A percentile compares a stretch with the other conserved stretches of the same genome.
These are phyloP conservation scores for Platanus orientalis DNA, from an alignment of 164 flowering plant species.

Conservation along the genomic window DNA sequence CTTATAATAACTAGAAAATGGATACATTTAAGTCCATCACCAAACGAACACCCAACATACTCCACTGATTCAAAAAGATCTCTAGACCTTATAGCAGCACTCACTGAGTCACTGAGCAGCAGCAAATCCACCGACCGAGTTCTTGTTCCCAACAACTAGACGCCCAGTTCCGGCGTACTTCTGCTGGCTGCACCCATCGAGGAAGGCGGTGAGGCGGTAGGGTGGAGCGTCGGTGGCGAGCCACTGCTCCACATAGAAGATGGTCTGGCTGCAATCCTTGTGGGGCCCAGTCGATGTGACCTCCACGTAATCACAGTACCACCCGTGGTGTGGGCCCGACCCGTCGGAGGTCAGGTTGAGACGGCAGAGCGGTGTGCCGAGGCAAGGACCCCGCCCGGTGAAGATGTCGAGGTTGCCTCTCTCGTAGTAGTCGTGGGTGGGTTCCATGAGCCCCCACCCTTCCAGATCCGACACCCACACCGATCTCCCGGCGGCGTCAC, in stretches of 20 bases:
- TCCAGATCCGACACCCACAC: conserved; percentile 36
- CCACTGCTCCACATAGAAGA: conserved; percentile 61
- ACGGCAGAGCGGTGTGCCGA: conserved; percentile 41
- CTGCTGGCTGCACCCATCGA: conserved; percentile 25
- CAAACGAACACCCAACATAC: no score
- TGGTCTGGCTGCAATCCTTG: conserved; percentile 30
- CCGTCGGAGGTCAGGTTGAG: conserved; percentile 68
- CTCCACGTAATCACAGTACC: conserved; percentile 61
- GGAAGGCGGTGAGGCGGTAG: conserved; percentile 32
- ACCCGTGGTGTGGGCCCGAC: conserved; percentile 50
- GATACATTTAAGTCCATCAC: no score
- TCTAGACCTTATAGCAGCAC: no score
- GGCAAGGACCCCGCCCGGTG: conserved; percentile 50
- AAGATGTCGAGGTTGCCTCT: conserved; percentile 57
- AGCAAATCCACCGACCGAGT: no score
- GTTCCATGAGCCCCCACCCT: conserved; percentile 60
- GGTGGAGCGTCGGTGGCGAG: conserved; percentile 52
- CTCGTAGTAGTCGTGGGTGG: conserved; percentile 56
- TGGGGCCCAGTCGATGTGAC: conserved; percentile 64
- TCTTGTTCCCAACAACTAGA: conserved; percentile 11
- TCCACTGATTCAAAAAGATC: no score
- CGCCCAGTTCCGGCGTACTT: background rate
- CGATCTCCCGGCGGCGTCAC: conserved; percentile 25
- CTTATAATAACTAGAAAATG: no score
- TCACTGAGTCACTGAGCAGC: no score